Evolutionary conservation across 345 rosid genomes (phyloP), one percentile per base, ranked within the genome.

Genomic region (Euphorbia lathyris): DNA sequence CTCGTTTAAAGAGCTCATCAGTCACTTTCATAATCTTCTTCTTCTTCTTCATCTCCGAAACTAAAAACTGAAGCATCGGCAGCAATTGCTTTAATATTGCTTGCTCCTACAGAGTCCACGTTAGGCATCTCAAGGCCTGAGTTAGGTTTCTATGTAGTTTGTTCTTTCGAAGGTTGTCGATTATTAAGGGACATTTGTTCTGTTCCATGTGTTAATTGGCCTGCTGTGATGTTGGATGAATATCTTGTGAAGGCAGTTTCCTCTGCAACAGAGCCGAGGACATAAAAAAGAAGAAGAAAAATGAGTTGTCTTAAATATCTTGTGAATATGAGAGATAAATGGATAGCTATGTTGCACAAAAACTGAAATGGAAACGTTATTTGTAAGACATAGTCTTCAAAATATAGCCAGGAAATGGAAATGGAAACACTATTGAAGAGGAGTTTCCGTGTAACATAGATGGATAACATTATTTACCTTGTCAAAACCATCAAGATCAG

Each of bases 401-500:
- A n/a, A n/a, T n/a, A n/a, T n/a, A n/a, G n/a, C n/a, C n/a, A n/a
- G n/a, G n/a, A n/a, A n/a, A n/a, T n/a, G n/a, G n/a, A n/a, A n/a
- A n/a, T n/a, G n/a, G n/a, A n/a, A n/a, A n/a, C n/a, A n/a, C n/a
- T n/a, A n/a, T n/a, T n/a, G n/a, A n/a, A n/a, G n/a, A n/a, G n/a
- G n/a, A n/a, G n/a, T n/a, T n/a, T n/a, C n/a, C n/a, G n/a, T n/a
- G n/a, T n/a, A n/a, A n/a, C n/a, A n/a, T n/a, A n/a, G n/a, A n/a
- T n/a, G n/a, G n/a, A 8, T 11, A 3, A 38, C 17, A 23, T 30
- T 20, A 58, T 25, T 29, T 45, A 62, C 98, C 93, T 94, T 91
- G 65, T 91, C 96, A 69, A 91, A 94, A 73, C 92, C 96, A 82
- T 94, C 98, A 29, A 91, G 82, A 69, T 94, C 97, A 22, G 82